Evolutionary conservation across 371 early-diverging fungal species (phyloP), one percentile per base, ranked within the genome.

Genomic region (Mucor irregularis): DNA sequence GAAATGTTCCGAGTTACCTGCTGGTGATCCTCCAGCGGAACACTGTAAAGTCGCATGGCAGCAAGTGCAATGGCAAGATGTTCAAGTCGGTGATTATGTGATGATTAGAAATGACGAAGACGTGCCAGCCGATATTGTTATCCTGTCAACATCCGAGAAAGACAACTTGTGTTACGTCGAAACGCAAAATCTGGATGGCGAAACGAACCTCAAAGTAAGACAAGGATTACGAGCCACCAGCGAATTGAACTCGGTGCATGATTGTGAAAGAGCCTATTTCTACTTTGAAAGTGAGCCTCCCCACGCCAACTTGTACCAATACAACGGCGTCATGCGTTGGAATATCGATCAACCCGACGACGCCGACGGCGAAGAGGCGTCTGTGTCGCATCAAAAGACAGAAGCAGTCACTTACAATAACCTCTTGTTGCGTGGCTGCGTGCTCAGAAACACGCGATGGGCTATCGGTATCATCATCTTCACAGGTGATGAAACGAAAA

Each of bases 31-130:
- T 0, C 61, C 62, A 1, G 52, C 58, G 10, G 42, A 61, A n/a
- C 34, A 59, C n/a, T 71, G 75, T 13, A 58, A 62, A 39, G 64
- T 66, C 0, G 28, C 59, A 8, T 62, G 62, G 62, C 62, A 62
- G 19, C 28, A 62, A 43, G 74, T 72, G 9, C 68, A 64, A 53
- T 96, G 97, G 96, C 85, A 88, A 58, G 83, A 90, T 59, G 69
- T 98, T 35, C 82, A 85, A 54, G 94, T 94, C 5, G 99, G 99
- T 38, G 98, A 99, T 56, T 74, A 97, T 53, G 75, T 99, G 16
- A 71, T 86, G 58, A 71, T 99, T 31, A 64, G 84, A 26, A 91
- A 95, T 58, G 85, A 97, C 64, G 92, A 97, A 30, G 76, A 91
- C 57, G 85, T 99, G 1, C 99, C 99, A 3, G 92, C 92, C n/a